Base-by-base conservation (phyloP, 768 basidiomycete species). In the Paxillus ammoniavirescens region DNA sequence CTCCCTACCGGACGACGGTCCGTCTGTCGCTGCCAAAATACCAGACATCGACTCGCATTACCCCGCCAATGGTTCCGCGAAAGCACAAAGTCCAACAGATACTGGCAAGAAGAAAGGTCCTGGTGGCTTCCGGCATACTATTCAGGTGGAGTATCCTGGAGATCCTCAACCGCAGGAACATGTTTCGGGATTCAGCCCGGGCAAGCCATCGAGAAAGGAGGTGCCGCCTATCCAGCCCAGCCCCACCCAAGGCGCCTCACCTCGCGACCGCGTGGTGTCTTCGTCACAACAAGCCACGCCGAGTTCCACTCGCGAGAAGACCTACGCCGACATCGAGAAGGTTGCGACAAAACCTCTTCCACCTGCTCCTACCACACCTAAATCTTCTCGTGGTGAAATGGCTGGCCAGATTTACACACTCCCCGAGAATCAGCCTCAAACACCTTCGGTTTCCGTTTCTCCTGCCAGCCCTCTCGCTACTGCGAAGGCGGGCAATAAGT, bases 111-210 rank as follows among this genome's bases (percentile, higher is more conserved):
- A 78, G 58, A 82, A 75, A 55, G 73, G 72, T 17, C 17, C 64
- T 8, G 28, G 56, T 2, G 77, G 77, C 49, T 86, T 89, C 70
- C 77, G 93, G 46, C 94, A 98, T 71, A 98, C 97, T 9, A 91
- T 98, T 44, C 97, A 98, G 69, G 89, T 98, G 54, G 97, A 99
- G 71, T 98, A 98, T 62, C 54, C 61, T 5, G 89, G 88, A 53
- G 86, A 86, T 51, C 79, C 61, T 30, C 52, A 52, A 3, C 36
- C 80, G 5, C 59, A 56, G 40, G 67, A 66, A 13, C 63, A 42
- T 9, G 48, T 43, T 2, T 42, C 55, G 7, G 48, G 63, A 3
- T 52, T 59, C 42, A 60, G 55, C 30, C 70, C 68, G 30, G 49
- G 57, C 47, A 71, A 59, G 43, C 17, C 56, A 8, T 30, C 61